A percentile compares a stretch with the other conserved stretches of the same genome.
Evolutionary conservation across 495 filamentous ascomycete genomes (phyloP).

Genomic region (Xylaria acuta): DNA sequence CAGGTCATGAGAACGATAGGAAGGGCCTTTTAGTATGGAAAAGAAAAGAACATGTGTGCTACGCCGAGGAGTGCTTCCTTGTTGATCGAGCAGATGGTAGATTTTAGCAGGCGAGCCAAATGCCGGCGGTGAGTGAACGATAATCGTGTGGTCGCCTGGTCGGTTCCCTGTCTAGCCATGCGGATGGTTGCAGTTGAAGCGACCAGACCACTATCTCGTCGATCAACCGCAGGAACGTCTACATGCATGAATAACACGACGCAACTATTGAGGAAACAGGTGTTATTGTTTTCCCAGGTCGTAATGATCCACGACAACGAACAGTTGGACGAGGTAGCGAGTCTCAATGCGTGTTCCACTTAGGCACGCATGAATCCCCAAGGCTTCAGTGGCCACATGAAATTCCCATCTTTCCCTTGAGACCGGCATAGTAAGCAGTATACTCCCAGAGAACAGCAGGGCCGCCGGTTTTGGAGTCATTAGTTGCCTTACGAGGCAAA

Average conservation of each 20-base stretch:
- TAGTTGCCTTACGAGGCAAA: not conserved
- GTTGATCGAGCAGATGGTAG: not conserved
- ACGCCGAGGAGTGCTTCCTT: not conserved
- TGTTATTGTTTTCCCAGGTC: not conserved
- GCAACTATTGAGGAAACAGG: not conserved
- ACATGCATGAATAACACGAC: not conserved
- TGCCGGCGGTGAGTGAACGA: slow-evolving; percentile 22
- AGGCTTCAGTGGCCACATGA: not conserved
- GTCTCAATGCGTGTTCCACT: not conserved
- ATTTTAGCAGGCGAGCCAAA: not conserved
- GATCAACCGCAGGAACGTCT: slow-evolving; percentile 18
- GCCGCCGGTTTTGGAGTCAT: not conserved
- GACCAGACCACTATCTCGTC: slow-evolving; percentile 6
- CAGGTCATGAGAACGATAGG: not conserved
- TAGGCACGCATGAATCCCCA: not conserved
- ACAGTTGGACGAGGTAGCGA: not conserved
- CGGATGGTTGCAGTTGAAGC: slow-evolving; percentile 20
- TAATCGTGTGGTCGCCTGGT: not conserved
- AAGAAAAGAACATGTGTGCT: not conserved
- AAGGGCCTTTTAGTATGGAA: not conserved
- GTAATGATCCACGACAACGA: slow-evolving; percentile 1
- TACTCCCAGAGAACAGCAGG: not conserved
- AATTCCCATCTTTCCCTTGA: not conserved
- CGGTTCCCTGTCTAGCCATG: slow-evolving; percentile 17
- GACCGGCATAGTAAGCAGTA: slow-evolving; percentile 4